A percentile compares a stretch with the other conserved stretches of the same genome.
Conservation (phyloP, 225 moss, liverwort and hornwort species). For the Straminergon stramineum region DNA sequence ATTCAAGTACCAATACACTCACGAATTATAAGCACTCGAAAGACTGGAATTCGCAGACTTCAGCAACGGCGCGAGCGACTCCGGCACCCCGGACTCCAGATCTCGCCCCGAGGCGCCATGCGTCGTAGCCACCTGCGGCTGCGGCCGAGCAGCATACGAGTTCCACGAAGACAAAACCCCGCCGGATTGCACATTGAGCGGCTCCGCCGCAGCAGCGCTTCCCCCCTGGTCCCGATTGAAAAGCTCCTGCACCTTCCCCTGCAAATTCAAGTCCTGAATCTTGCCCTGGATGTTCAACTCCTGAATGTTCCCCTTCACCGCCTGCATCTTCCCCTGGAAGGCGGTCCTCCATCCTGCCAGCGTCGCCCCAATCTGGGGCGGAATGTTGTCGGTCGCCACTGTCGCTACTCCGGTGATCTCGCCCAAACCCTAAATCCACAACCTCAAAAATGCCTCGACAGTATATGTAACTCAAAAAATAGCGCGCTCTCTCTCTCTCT, state of each 20-base stretch:
- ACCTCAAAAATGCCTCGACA: neutral
- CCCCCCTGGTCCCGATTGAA: slow-evolving; percentile 53
- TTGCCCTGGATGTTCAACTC: slow-evolving; percentile 38
- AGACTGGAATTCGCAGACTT: slow-evolving; percentile 81
- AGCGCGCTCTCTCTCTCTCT: neutral
- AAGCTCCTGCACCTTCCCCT: slow-evolving; percentile 80
- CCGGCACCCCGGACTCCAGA: slow-evolving; percentile 90
- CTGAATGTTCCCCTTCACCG: slow-evolving; percentile 43
- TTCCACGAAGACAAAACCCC: slow-evolving; percentile 93
- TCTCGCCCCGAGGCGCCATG: slow-evolving; percentile 42
- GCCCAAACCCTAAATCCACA: slow-evolving; percentile 14
- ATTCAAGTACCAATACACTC: neutral
- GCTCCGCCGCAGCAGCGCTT: slow-evolving; percentile 21
- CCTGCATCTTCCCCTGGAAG: slow-evolving; percentile 53
- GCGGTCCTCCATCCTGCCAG: slow-evolving; percentile 44
- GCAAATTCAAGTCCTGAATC: slow-evolving; percentile 63
- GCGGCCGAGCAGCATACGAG: slow-evolving; percentile 49
- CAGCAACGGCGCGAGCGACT: slow-evolving; percentile 83
- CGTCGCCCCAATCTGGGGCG: slow-evolving; percentile 57
- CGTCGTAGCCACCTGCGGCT: neutral
- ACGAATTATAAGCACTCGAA: slow-evolving; percentile 80
- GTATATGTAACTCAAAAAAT: neutral
- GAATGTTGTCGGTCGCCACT: slow-evolving; percentile 46
- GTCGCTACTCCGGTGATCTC: neutral
- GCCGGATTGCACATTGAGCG: slow-evolving; percentile 41